phyloP scores from a whole-genome alignment of 257 asterid genomes.

The Coffea eugenioides region DNA sequence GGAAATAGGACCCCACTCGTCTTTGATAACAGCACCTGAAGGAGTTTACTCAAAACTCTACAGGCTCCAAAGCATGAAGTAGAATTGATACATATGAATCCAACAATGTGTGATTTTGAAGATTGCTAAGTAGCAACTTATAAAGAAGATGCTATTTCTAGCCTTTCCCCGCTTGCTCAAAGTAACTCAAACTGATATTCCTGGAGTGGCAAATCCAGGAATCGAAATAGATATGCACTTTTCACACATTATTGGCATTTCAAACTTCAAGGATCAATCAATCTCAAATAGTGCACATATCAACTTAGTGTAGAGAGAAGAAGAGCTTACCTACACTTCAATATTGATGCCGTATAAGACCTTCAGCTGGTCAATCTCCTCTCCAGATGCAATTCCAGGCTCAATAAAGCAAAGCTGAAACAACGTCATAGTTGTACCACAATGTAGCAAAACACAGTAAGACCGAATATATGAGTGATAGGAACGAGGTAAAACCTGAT shows the following conservation, averaged over 20 bases:
- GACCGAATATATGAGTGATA: not conserved
- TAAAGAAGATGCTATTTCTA: not conserved
- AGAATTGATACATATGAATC: conserved; percentile 19
- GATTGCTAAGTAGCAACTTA: not conserved
- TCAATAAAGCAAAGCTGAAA: conserved; percentile 75
- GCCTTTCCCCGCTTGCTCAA: not conserved
- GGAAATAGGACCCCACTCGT: conserved; percentile 61
- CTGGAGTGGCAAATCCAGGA: not conserved
- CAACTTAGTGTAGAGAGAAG: not conserved
- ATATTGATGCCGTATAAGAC: conserved; percentile 45
- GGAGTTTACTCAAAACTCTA: conserved; percentile 61
- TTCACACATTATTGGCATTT: not conserved
- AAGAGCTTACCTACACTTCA: conserved; percentile 44
- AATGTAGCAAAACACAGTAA: not conserved
- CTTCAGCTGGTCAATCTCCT: conserved; percentile 72
- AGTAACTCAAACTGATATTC: not conserved
- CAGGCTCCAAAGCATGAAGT: conserved; percentile 50
- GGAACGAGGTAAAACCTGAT: conserved; percentile 56
- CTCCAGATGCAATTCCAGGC: conserved; percentile 69
- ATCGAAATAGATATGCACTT: not conserved
- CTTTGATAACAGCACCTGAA: conserved; percentile 45
- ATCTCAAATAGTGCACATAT: not conserved
- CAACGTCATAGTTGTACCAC: conserved; percentile 8
- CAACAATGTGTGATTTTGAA: not conserved
- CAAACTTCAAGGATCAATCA: not conserved